A percentile compares a stretch with the other conserved stretches of the same genome.
Evolutionary conservation across 169 alveolate genomes (phyloP).

Genomic region (Plasmodium chabaudi): DNA sequence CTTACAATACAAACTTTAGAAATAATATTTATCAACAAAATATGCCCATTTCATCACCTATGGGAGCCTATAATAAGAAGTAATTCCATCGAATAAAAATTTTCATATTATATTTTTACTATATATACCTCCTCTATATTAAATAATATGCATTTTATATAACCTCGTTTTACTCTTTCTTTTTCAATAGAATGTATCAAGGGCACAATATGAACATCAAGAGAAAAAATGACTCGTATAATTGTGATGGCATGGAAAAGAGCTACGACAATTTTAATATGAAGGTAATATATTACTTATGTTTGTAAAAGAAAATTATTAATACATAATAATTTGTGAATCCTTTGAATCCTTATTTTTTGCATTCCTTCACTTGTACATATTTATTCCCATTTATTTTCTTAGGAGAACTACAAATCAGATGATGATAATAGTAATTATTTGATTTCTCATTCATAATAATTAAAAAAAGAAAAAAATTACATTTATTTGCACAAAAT

Average conservation of each 20-base stretch:
- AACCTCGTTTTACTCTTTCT: background rate
- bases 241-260: constrained; percentile 58
- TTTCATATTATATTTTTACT: background rate
- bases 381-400: background rate
- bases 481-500: background rate
- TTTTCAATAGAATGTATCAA: constrained; percentile 56
- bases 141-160: background rate
- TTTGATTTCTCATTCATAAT: constrained; percentile 13
- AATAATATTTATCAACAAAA: constrained; percentile 65
- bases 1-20: constrained; percentile 45
- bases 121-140: background rate
- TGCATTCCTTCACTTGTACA: background rate
- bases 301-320: too few relatives aligned
- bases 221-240: constrained; percentile 57
- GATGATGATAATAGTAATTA: constrained; percentile 70
- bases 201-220: constrained; percentile 66
- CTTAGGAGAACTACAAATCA: constrained; percentile 60
- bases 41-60: constrained; percentile 69
- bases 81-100: background rate
- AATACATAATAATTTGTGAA: background rate
- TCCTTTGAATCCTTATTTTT: background rate
- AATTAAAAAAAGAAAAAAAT: background rate
- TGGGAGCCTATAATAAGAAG: constrained; percentile 50
- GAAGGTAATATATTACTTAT: constrained; percentile 25
- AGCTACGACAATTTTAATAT: constrained; percentile 61